phyloP scores from a whole-genome alignment of 139 green algal species.

The Coccomyxa sp. region DNA sequence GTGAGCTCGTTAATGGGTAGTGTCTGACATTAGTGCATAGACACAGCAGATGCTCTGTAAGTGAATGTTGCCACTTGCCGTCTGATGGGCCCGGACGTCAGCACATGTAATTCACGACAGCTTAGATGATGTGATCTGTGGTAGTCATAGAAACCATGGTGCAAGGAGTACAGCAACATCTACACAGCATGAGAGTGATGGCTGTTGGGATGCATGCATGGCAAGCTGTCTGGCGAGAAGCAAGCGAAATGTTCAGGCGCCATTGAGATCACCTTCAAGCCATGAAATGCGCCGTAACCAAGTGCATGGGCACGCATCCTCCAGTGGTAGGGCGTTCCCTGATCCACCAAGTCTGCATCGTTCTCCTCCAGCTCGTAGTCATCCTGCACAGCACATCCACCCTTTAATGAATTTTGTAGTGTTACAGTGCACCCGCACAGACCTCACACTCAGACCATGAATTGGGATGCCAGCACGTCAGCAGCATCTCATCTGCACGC shows the following conservation, averaged over 20 bases:
- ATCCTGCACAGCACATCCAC: constrained; percentile 5
- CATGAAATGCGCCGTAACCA: constrained; percentile 12
- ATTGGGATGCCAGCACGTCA: no score
- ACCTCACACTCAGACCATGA: no score
- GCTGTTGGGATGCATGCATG: neutral
- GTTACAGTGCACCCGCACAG: neutral
- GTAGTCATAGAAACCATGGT: neutral
- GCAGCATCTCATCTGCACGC: no score
- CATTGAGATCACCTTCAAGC: constrained; percentile 5
- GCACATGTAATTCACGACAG: no score
- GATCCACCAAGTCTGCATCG: neutral
- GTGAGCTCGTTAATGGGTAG: no score
- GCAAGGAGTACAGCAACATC: neutral
- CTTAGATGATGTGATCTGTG: neutral
- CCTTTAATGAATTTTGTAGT: neutral
- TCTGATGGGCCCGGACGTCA: no score
- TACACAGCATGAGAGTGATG: neutral
- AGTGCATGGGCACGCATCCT: neutral
- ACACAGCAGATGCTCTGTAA: no score
- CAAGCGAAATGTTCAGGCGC: neutral
- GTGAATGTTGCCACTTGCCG: no score
- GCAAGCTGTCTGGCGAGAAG: neutral
- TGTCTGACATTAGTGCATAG: no score
- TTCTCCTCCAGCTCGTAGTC: constrained; percentile 9
- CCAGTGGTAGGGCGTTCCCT: constrained; percentile 11